Conservation (phyloP, 768 basidiomycete species). For the Psilocybe sp. region DNA sequence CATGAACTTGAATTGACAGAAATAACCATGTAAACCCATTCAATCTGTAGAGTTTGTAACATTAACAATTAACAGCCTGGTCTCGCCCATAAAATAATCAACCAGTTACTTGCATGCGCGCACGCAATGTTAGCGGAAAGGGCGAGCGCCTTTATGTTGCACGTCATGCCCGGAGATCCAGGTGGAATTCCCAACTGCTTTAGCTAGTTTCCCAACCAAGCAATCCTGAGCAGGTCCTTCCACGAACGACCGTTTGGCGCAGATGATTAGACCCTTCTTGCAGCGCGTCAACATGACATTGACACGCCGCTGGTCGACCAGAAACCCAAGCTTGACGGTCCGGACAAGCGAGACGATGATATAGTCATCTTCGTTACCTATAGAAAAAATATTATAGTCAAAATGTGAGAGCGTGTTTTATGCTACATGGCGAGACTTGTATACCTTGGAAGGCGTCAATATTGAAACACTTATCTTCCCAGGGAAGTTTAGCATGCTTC, state of each 20-base stretch:
- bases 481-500: constrained; percentile 40
- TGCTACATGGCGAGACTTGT: not conserved
- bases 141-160: not conserved
- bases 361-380: constrained; percentile 73
- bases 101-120: too few relatives aligned
- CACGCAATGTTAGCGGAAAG: not conserved
- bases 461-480: constrained; percentile 67
- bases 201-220: constrained; percentile 31
- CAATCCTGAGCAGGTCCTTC: constrained; percentile 27
- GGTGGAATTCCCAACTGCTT: constrained; percentile 14
- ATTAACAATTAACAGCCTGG: too few relatives aligned
- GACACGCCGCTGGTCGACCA: constrained; percentile 52
- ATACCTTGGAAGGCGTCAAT: constrained; percentile 78
- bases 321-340: constrained; percentile 59
- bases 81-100: too few relatives aligned
- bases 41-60: too few relatives aligned
- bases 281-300: constrained; percentile 79
- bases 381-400: too few relatives aligned
- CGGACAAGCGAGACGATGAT: constrained; percentile 74
- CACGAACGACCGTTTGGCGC: constrained; percentile 53
- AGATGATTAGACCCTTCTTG: constrained; percentile 66
- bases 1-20: too few relatives aligned
- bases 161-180: constrained; percentile 11
- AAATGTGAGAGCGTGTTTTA: too few relatives aligned
- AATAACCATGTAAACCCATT: too few relatives aligned